A percentile compares a stretch with the other conserved stretches of the same genome.
These are phyloP conservation scores for Hordeum marinum DNA, from an alignment of 176 grass and related monocot genomes.

Conservation along the genomic window DNA sequence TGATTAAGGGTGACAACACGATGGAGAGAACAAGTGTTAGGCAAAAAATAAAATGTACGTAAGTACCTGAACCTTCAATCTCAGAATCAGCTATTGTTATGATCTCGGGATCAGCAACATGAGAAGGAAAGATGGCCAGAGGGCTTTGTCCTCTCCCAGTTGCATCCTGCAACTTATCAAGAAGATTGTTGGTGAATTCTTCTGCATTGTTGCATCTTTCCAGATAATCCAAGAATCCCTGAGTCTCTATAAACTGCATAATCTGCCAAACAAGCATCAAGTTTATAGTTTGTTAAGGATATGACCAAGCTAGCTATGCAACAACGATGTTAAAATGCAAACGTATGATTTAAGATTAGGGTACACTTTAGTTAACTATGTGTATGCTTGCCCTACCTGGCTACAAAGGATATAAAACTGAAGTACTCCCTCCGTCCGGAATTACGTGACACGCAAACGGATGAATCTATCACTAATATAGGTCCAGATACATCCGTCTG, in stretches of 20 bases:
- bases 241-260: conserved; percentile 95
- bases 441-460: too few species aligned
- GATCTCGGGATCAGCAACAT: conserved; percentile 74
- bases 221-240: conserved; percentile 99
- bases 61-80: conserved; percentile 56
- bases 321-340: conserved; percentile 10
- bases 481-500: too few species aligned
- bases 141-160: conserved; percentile 80
- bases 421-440: neutral
- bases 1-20: neutral
- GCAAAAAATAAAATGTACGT: conserved; percentile 3
- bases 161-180: conserved; percentile 99
- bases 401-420: neutral
- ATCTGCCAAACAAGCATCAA: conserved; percentile 61
- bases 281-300: conserved; percentile 10
- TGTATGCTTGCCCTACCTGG: neutral
- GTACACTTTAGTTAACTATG: neutral
- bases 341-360: neutral
- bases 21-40: neutral
- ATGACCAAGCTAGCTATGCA: neutral
- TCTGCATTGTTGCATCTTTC: conserved; percentile 90
- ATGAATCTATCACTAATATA: too few species aligned
- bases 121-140: conserved; percentile 84
- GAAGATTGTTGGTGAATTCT: conserved; percentile 75
- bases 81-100: conserved; percentile 84